Evolutionary conservation across 2,329 filamentous ascomycete species (phyloP).

Genomic region (Polytolypa hystricis): DNA sequence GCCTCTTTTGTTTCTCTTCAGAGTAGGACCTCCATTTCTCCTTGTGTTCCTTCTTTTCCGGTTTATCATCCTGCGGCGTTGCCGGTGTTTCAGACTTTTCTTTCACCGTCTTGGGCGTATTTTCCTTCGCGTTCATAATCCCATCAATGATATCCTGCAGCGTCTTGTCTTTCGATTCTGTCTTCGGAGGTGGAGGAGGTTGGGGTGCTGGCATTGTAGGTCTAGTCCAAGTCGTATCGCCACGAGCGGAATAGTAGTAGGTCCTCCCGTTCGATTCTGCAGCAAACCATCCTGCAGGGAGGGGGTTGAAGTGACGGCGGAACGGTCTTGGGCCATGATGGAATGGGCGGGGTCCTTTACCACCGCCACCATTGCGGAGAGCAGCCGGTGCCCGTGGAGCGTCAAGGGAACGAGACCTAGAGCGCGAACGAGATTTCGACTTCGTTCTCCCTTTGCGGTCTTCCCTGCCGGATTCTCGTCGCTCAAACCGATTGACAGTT

Average conservation of each 20-base stretch:
- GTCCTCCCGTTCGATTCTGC: constrained; percentile 61
- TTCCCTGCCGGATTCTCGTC: constrained; percentile 41
- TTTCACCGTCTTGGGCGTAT: constrained; percentile 40
- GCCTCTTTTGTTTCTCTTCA: constrained; percentile 80
- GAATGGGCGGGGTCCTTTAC: constrained; percentile 50
- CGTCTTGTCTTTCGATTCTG: constrained; percentile 60
- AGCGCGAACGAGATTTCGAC: constrained; percentile 36
- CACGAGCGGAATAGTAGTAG: constrained; percentile 77
- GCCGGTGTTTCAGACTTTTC: constrained; percentile 46
- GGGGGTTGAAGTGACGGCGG: constrained; percentile 43
- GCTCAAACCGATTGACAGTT: constrained; percentile 54
- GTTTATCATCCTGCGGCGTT: constrained; percentile 53
- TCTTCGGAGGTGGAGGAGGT: constrained; percentile 48
- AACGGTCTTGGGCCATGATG: constrained; percentile 46
- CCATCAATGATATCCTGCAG: constrained; percentile 78
- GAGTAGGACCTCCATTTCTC: constrained; percentile 42
- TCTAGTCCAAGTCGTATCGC: constrained; percentile 69
- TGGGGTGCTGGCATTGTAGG: constrained; percentile 61
- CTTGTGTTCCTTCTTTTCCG: constrained; percentile 31
- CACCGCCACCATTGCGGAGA: constrained; percentile 41
- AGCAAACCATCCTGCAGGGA: constrained; percentile 80
- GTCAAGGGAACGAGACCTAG: constrained; percentile 38
- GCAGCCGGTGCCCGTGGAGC: constrained; percentile 33
- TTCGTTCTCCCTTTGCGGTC: constrained; percentile 38
- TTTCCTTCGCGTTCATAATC: constrained; percentile 59